Evolutionary conservation across 139 green algal genomes (phyloP).

Genomic region (Chlorella sp.): DNA sequence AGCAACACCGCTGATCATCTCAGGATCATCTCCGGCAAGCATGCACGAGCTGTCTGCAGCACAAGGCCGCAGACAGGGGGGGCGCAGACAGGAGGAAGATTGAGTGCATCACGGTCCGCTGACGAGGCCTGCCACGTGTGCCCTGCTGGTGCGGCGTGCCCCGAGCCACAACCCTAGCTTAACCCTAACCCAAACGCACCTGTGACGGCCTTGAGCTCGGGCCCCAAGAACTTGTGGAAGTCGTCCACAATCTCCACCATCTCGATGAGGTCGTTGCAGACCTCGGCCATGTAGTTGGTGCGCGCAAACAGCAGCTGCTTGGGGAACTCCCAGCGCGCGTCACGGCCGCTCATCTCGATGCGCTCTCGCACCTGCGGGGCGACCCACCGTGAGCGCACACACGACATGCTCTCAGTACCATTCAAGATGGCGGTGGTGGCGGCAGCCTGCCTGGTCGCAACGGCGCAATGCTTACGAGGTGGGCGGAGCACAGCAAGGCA

Average conservation of each 20-base stretch:
- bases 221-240: constrained; percentile 87
- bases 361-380: constrained; percentile 68
- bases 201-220: constrained; percentile 88
- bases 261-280: constrained; percentile 70
- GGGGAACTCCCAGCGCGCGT: constrained; percentile 90
- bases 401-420: background rate
- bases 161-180: too few relatives aligned
- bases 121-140: too few relatives aligned
- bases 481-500: background rate
- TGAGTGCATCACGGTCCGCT: too few relatives aligned
- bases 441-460: too few relatives aligned
- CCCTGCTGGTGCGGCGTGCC: too few relatives aligned
- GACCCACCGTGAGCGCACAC: background rate
- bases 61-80: too few relatives aligned
- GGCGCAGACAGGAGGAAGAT: too few relatives aligned
- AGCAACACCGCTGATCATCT: too few relatives aligned
- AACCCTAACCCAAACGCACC: too few relatives aligned
- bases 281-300: constrained; percentile 79
- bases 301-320: constrained; percentile 78
- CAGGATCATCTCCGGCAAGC: too few relatives aligned
- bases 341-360: constrained; percentile 74
- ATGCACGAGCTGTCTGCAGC: too few relatives aligned
- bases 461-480: background rate
- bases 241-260: constrained; percentile 84
- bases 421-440: background rate